Evolutionary conservation across 352 stramenopile genomes (phyloP).

Genomic region (Phytophthora lateralis): DNA sequence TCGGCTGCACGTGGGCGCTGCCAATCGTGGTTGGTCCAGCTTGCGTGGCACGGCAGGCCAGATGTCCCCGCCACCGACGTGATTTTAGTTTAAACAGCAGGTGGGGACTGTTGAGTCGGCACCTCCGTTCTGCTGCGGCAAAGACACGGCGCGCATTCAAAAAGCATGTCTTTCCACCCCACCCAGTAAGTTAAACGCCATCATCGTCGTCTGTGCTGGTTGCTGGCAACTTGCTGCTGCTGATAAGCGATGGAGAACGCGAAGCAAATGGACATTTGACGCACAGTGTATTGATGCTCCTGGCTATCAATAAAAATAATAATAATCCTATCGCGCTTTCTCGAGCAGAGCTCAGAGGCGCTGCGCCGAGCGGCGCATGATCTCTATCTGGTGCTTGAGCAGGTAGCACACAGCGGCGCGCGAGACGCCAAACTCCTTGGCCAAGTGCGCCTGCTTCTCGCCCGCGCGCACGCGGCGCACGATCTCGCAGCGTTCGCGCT

Average conservation of each 20-base stretch:
- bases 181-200: slow-evolving; percentile 17
- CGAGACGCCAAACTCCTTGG: slow-evolving; percentile 70
- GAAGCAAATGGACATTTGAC: neutral
- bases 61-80: neutral
- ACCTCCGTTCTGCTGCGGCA: slow-evolving; percentile 1
- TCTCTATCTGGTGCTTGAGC: slow-evolving; percentile 69
- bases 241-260: neutral
- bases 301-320: slow-evolving; percentile 39
- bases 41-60: neutral
- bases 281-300: slow-evolving; percentile 33
- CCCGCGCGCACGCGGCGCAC: slow-evolving; percentile 58
- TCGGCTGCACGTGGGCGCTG: slow-evolving; percentile 4
- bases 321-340: slow-evolving; percentile 28
- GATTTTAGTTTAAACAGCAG: neutral
- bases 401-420: slow-evolving; percentile 68
- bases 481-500: slow-evolving; percentile 67
- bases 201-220: neutral
- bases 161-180: slow-evolving; percentile 25
- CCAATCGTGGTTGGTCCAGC: slow-evolving; percentile 3
- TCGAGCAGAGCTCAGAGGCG: slow-evolving; percentile 28
- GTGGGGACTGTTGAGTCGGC: too few species aligned
- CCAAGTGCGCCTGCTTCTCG: slow-evolving; percentile 66
- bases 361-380: slow-evolving; percentile 54
- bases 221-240: neutral
- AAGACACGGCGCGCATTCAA: slow-evolving; percentile 21